These are phyloP conservation scores for Saitozyma podzolica DNA, from an alignment of 768 basidiomycete genomes.

Conservation along the genomic window DNA sequence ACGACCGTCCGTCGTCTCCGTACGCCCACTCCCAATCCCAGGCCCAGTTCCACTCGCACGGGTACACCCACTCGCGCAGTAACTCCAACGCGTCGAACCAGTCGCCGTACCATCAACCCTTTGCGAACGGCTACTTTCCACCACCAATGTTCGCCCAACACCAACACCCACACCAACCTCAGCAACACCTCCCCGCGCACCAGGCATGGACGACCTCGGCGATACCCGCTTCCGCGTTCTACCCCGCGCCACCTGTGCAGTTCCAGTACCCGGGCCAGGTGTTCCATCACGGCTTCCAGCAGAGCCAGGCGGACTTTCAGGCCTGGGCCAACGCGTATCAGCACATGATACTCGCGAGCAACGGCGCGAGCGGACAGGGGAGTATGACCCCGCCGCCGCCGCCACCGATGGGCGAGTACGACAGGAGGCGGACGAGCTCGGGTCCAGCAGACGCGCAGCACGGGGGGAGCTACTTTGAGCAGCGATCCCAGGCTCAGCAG, in stretches of 20 bases:
- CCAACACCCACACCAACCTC: neutral
- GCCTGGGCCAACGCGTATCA: slow-evolving; percentile 49
- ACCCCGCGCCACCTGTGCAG: slow-evolving; percentile 15
- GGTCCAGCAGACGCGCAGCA: slow-evolving; percentile 11
- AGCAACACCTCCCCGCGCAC: slow-evolving; percentile 9
- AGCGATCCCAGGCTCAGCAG: too few relatives aligned
- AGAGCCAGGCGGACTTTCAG: slow-evolving; percentile 42
- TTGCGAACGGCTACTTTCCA: slow-evolving; percentile 4
- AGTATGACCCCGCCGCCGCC: slow-evolving; percentile 13
- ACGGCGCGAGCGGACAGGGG: slow-evolving; percentile 11
- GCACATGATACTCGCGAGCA: slow-evolving; percentile 37
- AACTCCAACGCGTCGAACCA: slow-evolving; percentile 20
- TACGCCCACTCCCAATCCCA: neutral
- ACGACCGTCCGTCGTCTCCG: slow-evolving; percentile 27
- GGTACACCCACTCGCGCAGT: slow-evolving; percentile 9
- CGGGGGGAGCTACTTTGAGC: too few relatives aligned
- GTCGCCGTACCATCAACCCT: slow-evolving; percentile 33
- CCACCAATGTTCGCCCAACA: neutral
- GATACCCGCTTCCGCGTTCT: slow-evolving; percentile 37
- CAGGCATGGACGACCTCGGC: slow-evolving; percentile 33
- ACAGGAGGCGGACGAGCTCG: slow-evolving; percentile 27
- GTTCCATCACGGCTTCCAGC: slow-evolving; percentile 37
- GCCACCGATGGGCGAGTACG: slow-evolving; percentile 5
- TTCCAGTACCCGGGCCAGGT: slow-evolving; percentile 29
- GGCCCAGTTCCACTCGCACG: slow-evolving; percentile 7